Base-by-base conservation (phyloP, 2,329 filamentous ascomycete species). In the Colletotrichum falcatum region DNA sequence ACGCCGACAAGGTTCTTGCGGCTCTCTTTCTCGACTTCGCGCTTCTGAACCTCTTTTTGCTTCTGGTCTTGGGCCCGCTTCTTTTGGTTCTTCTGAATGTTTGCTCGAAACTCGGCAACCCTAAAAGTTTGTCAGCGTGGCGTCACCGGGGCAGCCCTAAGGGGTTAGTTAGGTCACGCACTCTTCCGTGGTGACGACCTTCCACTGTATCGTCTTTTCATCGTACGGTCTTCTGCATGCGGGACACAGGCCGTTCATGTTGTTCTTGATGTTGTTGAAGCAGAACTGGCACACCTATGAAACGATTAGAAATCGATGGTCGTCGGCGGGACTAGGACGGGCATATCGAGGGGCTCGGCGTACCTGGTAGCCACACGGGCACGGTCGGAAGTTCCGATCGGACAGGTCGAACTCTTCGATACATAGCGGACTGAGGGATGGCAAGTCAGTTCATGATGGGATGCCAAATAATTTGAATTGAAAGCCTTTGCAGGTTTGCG, bases 331-430 rank as follows among this genome's bases (percentile, higher is more conserved):
- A 20, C 26, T 48, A n/a, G 7, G 23, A 16, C 18, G 28, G 14
- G 53, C 46, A 53, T 4, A 37, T 23, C 16, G 30, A n/a, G 20
- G 37, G 33, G 16, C n/a, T 28, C 14, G 35, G 66, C 87, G 73
- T 88, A 98, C 95, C 90, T 98, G 95, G 79, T 99, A 99, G 72
- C 96, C 96, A 80, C 96, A 99, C 68, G 95, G 95, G 85, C 96
- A 99, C 74, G 96, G 96, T 78, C 92, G 91, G 83, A 99, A 99
- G 83, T 97, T 97, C 81, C 94, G 93, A 86, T 99, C 96, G 51
- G 94, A 97, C 61, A 99, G 90, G 83, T 99, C 97, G 79, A 99
- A 97, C 85, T 99, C 97, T 84, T 99, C 96, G 79, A 99, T 97
- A 81, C 96, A 99, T 74, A 99, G 92, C 75, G 96, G 96, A 82